phyloP scores from a whole-genome alignment of 1,139 yeast genomes.

The Barnettozyma hawaiiensis region DNA sequence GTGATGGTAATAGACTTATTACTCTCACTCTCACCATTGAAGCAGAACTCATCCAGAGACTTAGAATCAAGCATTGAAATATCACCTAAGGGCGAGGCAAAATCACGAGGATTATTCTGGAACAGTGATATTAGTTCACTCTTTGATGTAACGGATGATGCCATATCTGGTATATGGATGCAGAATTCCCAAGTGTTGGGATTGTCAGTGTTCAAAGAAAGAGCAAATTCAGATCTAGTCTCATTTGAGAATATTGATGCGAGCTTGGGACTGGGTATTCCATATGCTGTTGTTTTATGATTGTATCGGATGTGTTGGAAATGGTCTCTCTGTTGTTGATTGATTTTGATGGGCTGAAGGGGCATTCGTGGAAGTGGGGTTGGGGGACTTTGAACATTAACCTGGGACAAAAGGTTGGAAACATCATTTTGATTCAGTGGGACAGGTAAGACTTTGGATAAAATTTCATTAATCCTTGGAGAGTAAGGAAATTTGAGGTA shows the following conservation, averaged over 20 bases:
- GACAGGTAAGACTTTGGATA: slow-evolving; percentile 3
- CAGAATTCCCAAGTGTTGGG: slow-evolving; percentile 32
- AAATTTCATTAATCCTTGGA: neutral
- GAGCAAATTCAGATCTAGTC: slow-evolving; percentile 23
- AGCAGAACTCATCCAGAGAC: slow-evolving; percentile 7
- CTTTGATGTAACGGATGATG: slow-evolving; percentile 22
- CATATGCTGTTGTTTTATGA: slow-evolving; percentile 12
- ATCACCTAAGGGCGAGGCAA: slow-evolving; percentile 3
- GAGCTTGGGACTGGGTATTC: slow-evolving; percentile 13
- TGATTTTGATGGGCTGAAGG: neutral
- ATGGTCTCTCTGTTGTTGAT: slow-evolving; percentile 6
- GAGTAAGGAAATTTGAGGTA: slow-evolving; percentile 3
- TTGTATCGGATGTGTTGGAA: slow-evolving; percentile 17
- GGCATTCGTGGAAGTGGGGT: neutral
- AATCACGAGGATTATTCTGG: slow-evolving; percentile 8
- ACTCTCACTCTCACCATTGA: slow-evolving; percentile 6
- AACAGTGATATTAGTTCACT: slow-evolving; percentile 5
- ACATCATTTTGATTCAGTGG: slow-evolving; percentile 2
- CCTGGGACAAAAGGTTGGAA: neutral
- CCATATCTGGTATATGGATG: slow-evolving; percentile 43
- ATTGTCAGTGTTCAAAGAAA: slow-evolving; percentile 33
- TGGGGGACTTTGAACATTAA: neutral
- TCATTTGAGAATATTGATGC: slow-evolving; percentile 1
- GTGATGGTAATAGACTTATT: slow-evolving; percentile 17
- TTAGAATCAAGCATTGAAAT: slow-evolving; percentile 8